These are phyloP conservation scores for Juglanconis juglandina DNA, from an alignment of 2,329 filamentous ascomycete species.

Conservation along the genomic window DNA sequence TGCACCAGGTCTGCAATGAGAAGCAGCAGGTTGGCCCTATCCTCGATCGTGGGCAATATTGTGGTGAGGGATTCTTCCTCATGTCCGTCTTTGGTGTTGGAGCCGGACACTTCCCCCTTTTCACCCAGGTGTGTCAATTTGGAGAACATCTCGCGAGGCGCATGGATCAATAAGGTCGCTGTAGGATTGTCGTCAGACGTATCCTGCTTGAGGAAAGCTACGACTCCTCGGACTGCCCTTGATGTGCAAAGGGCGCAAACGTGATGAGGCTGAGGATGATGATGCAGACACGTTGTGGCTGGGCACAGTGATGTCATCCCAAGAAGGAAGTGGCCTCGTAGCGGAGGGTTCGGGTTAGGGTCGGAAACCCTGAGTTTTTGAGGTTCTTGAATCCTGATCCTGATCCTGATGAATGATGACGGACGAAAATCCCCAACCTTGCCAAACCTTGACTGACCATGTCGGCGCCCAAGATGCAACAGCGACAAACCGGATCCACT, in stretches of 20 bases:
- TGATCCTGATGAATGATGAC: too few species aligned
- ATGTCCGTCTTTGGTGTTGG: neutral
- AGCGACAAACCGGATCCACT: too few species aligned
- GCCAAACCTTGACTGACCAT: too few species aligned
- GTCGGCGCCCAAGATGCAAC: too few species aligned
- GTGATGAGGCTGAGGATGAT: too few species aligned
- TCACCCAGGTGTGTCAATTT: slow-evolving; percentile 14
- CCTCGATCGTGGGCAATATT: slow-evolving; percentile 20
- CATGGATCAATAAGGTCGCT: too few species aligned
- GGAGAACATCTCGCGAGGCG: slow-evolving; percentile 10
- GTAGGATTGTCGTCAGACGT: too few species aligned
- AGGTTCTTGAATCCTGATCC: too few species aligned
- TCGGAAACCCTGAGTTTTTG: neutral
- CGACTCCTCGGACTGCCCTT: neutral
- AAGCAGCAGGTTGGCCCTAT: slow-evolving; percentile 19
- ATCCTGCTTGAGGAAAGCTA: too few species aligned
- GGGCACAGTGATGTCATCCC: neutral
- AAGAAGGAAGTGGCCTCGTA: neutral
- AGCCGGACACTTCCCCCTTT: slow-evolving; percentile 2
- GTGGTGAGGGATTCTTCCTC: slow-evolving; percentile 20
- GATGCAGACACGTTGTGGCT: neutral
- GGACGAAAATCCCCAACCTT: too few species aligned
- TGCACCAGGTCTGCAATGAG: slow-evolving; percentile 19
- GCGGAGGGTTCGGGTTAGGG: neutral
- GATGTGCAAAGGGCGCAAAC: neutral